Base-by-base conservation (phyloP, 495 filamentous ascomycete genomes). In the Parathielavia hyrcaniae region DNA sequence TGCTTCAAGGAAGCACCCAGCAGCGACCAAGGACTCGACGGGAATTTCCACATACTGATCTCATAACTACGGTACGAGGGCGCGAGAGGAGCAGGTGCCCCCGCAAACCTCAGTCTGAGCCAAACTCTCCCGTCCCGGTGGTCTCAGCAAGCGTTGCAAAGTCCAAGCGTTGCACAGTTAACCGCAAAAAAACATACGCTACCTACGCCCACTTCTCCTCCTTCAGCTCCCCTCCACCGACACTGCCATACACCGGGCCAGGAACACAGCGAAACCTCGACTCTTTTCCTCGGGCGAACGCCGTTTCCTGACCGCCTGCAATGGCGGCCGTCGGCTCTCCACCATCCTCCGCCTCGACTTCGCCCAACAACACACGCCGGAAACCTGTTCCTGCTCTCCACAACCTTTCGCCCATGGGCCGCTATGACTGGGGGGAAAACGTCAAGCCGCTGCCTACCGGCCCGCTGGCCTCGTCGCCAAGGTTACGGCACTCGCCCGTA, bases 261-360 rank as follows among this genome's bases (percentile, higher is more conserved):
- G 60, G 22, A 38, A 54, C 48, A 45, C 50, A 52, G 45, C 51
- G 54, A 61, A 61, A 13, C 30, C 41, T n/a, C 55, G 12, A 5
- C 51, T 52, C 60, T 32, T 20, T 32, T 38, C 44, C 20, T 36
- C 49, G 47, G 55, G 35, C 54, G 53, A 30, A 38, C 54, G 55
- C 54, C 45, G 40, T 52, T 23, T 50, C 51, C 23, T 47, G 58
- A 60, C 60, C 38, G 53, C 53, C 60, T 57, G 65, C 68, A 61
- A 79, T 79, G 76, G 75, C 76, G 66, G 70, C 76, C 51, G 67
- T 72, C 55, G 71, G 71, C 22, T 67, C 72, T 39, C 44, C 65
- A 65, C 57, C 64, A 43, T n/a, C 67, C 53, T 62, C 68, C 22
- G 38, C 68, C 11, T 47, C 71, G 4, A 67, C 75, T 16, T 62